Evolutionary conservation across 768 basidiomycete species (phyloP), one percentile per base, ranked within the genome.

Genomic region (Rhizopogon vinicolor): DNA sequence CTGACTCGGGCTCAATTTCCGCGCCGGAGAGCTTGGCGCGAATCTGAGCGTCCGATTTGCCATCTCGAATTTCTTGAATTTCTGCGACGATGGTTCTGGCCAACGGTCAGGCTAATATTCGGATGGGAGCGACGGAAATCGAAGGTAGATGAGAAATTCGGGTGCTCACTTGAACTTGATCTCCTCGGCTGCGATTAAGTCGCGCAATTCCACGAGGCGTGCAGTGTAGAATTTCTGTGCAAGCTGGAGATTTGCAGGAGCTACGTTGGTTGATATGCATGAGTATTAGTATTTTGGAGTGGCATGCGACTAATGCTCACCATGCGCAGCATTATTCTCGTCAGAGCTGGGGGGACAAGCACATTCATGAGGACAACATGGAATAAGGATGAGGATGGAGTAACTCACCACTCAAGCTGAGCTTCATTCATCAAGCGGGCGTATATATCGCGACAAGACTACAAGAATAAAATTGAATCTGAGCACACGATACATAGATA

Each of bases 371-470:
- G 49, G 14, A 51, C 31, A 54, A 16, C 1, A 8, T 10, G 22
- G 19, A 22, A 25, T 35, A 37, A 22, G 8, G 19, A 16, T 22
- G 7, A 5, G 41, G n/a, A 14, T 31, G 51, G 25, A 9, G 43
- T 2, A 31, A 48, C 85, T 68, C 60, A 89, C 87, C 76, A 66
- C 65, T 89, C 84, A 16, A 89, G 70, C 0, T 76, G 80, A 13
- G 89, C 81, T 42, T 87, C 83, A 58, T 76, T 76, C 82, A 93
- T 83, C 51, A 95, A 74, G 62, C 75, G 71, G 52, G 79, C 69
- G 67, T 93, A 92, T 65, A 84, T 79, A 44, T 73, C 67, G 55
- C 82, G 80, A 62, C 91, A 93, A 40, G 82, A 81, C 89, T 91
- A 65, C 42, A 25, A 22, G 22, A 65, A 51, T 49, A 56, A 53